Evolutionary conservation across 2,329 filamentous ascomycete species (phyloP), one percentile per base, ranked within the genome.

Genomic region (Penicillium sp.): DNA sequence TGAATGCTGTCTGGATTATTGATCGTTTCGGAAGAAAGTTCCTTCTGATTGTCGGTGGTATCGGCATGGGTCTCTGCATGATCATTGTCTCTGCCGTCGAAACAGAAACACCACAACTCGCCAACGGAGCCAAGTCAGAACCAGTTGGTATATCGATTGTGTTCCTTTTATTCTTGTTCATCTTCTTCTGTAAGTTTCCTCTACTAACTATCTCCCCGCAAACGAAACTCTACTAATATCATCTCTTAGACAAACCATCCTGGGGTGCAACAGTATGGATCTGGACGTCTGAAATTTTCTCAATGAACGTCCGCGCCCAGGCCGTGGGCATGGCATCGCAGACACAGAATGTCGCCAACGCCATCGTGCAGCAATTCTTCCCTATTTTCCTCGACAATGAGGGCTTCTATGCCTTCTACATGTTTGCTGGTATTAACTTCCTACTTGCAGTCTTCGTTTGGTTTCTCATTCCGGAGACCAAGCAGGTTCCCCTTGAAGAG

Each of bases 251-350:
- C 75, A 89, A 89, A 69, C 86, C 86, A 4, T 86, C 84, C 0
- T 88, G 86, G 85, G 86, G 86, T 50, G 86, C 86, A 2, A 88
- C 85, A 5, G 83, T 85, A 19, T 89, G 87, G 86, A 88, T 89
- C 69, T 88, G 84, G 82, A 89, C 86, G 0, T 81, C 84, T 2
- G 86, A 89, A 64, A 78, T 89, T 58, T 89, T 89, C 77, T 85
- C 81, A 53, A 87, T 87, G 83, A 89, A 89, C 71, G 83, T 89
- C n/a, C 84, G 86, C 57, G 84, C 86, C 5, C 86, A 89, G 70
- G 86, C 86, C 36, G 85, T 89, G 15, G 86, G 85, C 54, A 89
- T 89, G 86, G 85, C 80, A 40, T 78, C 77, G 40, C 79, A 85
- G 67, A 82, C 78, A 60, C 83, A 85, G 61, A 85, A 88, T 68